Evolutionary conservation across 768 basidiomycete genomes (phyloP).

Genomic region (Tylopilus sp.): DNA sequence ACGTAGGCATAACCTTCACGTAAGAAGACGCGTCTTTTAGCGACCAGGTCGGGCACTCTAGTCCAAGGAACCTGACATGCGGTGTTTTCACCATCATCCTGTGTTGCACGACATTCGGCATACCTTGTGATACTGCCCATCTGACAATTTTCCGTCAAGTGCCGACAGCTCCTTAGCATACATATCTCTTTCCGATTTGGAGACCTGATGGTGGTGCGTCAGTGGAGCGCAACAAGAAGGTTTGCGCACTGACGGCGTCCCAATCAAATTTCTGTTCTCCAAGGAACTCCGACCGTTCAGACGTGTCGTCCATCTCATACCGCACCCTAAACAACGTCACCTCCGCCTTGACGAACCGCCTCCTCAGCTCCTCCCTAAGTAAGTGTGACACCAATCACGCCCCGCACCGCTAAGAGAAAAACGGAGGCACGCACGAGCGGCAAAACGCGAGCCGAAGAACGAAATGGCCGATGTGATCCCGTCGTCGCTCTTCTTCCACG

Average conservation of each 20-base stretch:
- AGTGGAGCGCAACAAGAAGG: not conserved
- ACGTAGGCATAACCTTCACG: slow-evolving; percentile 88
- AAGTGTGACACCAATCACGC: not conserved
- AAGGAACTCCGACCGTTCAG: slow-evolving; percentile 68
- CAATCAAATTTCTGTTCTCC: slow-evolving; percentile 51
- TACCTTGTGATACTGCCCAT: slow-evolving; percentile 68
- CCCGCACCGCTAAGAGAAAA: not conserved
- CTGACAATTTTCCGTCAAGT: slow-evolving; percentile 13
- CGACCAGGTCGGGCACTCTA: slow-evolving; percentile 88
- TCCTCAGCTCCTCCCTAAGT: slow-evolving; percentile 83
- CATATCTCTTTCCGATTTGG: slow-evolving; percentile 48
- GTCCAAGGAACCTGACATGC: slow-evolving; percentile 88
- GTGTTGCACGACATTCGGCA: not conserved
- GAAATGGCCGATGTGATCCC: slow-evolving; percentile 90
- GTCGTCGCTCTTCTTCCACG: slow-evolving; percentile 62
- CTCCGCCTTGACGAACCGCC: slow-evolving; percentile 89
- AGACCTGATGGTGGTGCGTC: slow-evolving; percentile 43
- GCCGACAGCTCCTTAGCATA: slow-evolving; percentile 48
- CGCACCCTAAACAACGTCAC: slow-evolving; percentile 77
- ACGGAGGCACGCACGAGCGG: slow-evolving; percentile 68
- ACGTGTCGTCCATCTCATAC: slow-evolving; percentile 58
- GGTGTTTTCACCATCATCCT: not conserved
- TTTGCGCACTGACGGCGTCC: slow-evolving; percentile 44
- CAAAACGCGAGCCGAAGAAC: slow-evolving; percentile 94
- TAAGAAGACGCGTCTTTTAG: slow-evolving; percentile 74